Evolutionary conservation across 2,329 filamentous ascomycete species (phyloP).

Genomic region (Aspergillus puulaauensis): DNA sequence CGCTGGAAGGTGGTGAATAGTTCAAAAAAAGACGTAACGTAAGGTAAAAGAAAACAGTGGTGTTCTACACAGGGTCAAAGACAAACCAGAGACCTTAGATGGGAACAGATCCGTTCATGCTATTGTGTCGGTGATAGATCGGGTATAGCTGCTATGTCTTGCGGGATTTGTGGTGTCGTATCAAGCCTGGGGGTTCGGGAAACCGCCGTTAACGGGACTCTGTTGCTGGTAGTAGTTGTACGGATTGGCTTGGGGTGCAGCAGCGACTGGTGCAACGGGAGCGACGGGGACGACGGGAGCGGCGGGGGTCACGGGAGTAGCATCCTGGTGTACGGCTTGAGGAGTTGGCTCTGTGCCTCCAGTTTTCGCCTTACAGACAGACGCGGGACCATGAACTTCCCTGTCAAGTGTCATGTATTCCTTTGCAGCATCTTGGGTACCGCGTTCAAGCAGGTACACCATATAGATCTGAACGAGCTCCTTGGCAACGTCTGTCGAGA

Average conservation of each 20-base stretch:
- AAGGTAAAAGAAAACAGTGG: slow-evolving; percentile 5
- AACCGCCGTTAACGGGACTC: slow-evolving; percentile 27
- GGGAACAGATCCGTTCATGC: neutral
- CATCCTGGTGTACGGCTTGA: slow-evolving; percentile 20
- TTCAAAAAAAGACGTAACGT: slow-evolving; percentile 10
- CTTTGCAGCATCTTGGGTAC: slow-evolving; percentile 79
- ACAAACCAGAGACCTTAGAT: slow-evolving; percentile 2
- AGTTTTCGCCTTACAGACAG: slow-evolving; percentile 36
- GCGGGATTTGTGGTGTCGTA: neutral
- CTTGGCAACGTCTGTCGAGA: slow-evolving; percentile 67
- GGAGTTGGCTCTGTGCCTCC: slow-evolving; percentile 16
- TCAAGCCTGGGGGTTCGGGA: slow-evolving; percentile 14
- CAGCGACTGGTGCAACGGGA: slow-evolving; percentile 13
- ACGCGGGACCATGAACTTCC: slow-evolving; percentile 72
- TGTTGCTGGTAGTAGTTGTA: slow-evolving; percentile 36
- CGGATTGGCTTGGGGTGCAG: slow-evolving; percentile 23
- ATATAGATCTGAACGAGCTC: slow-evolving; percentile 78
- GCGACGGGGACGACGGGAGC: slow-evolving; percentile 16
- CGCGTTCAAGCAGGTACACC: slow-evolving; percentile 77
- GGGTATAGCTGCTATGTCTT: neutral
- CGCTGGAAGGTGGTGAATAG: slow-evolving; percentile 27
- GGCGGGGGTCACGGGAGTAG: slow-evolving; percentile 9
- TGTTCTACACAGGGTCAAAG: slow-evolving; percentile 12
- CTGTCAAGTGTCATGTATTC: slow-evolving; percentile 80
- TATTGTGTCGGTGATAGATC: neutral